Base-by-base conservation (phyloP, 1,139 yeast genomes). In the Taiozyma onychis region DNA sequence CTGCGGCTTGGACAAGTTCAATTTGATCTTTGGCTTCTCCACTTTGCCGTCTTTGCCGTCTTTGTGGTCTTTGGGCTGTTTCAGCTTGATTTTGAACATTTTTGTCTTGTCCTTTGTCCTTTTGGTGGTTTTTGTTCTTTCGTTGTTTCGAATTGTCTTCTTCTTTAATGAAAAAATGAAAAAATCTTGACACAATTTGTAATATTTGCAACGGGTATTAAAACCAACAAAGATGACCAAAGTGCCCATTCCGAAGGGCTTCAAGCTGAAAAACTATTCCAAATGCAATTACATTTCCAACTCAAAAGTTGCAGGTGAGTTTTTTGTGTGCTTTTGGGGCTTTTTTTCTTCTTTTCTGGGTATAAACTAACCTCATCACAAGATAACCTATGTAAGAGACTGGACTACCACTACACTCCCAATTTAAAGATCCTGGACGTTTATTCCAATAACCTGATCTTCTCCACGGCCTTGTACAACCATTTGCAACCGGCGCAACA, bases 41-140 rank as follows among this genome's bases (percentile, higher is more conserved):
- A 10, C 14, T 18, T 45, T 21, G 41, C 18, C 14, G 9, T 32
- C 35, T 37, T 37, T 37, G 11, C 7, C 7, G 26, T 24, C 7
- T 24, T 24, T 24, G 41, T 9, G 18, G 18, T 37, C 41, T 11
- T 37, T 37, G 11, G 41, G 41, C 6, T 37, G 41, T 37, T 37
- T 37, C 35, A 69, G 55, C 51, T 65, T 68, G 46, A 69, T 61
- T 57, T 66, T 66, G 52, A 66, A 37, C 41, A 37, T 35, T 37
- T 24, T 6, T 24, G 26, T 24, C 7, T 24, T 24, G 6, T 24
- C 7, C 26, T 24, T 24, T 24, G 26, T 24, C 6, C 7, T 24
- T 24, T 24, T 24, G 7, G 26, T 24, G 7, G 26, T 24, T 24
- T 24, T 24, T 24, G 26, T 24, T 24, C 7, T 24, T 4, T 24